Conservation (phyloP, 2,329 filamentous ascomycete species). For the Fusarium hostae region DNA sequence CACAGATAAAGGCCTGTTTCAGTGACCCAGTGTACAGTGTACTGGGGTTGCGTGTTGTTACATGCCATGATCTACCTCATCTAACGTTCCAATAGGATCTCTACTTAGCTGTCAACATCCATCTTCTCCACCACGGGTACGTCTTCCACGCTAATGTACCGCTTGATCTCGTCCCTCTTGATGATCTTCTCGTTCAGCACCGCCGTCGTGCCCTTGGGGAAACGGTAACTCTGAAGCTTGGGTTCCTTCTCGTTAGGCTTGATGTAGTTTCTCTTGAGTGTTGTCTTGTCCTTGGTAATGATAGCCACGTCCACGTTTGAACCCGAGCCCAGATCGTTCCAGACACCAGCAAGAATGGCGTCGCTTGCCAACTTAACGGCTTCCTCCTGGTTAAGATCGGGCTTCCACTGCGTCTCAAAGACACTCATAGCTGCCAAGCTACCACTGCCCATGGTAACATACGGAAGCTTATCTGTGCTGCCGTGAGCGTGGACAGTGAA, state of each 20-base stretch:
- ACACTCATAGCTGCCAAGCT: conserved; percentile 97
- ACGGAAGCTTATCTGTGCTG: conserved; percentile 97
- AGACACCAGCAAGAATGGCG: conserved; percentile 96
- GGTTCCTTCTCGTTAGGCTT: conserved; percentile 89
- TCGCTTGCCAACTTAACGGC: conserved; percentile 86
- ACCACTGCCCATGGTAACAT: conserved; percentile 98
- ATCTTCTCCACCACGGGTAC: conserved; percentile 76
- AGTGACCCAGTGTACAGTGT: conserved; percentile 34
- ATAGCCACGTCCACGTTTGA: conserved; percentile 97
- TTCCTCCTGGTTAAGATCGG: conserved; percentile 77
- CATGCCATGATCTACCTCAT: conserved; percentile 36
- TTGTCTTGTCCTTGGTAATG: conserved; percentile 95
- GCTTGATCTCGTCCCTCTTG: conserved; percentile 90
- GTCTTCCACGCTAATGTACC: conserved; percentile 93
- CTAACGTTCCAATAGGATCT: conserved; percentile 19
- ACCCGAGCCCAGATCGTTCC: conserved; percentile 96
- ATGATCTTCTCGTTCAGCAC: conserved; percentile 97
- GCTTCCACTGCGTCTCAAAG: conserved; percentile 96
- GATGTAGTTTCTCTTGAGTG: conserved; percentile 90
- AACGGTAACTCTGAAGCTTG: conserved; percentile 95
- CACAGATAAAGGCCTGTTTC: conserved; percentile 20
- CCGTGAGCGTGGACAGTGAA: conserved; percentile 99
- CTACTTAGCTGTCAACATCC: conserved; percentile 70
- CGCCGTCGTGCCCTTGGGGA: conserved; percentile 91
- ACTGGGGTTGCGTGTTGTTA: conserved; percentile 41